phyloP scores from a whole-genome alignment of 257 asterid species.

The Asclepias syriaca region DNA sequence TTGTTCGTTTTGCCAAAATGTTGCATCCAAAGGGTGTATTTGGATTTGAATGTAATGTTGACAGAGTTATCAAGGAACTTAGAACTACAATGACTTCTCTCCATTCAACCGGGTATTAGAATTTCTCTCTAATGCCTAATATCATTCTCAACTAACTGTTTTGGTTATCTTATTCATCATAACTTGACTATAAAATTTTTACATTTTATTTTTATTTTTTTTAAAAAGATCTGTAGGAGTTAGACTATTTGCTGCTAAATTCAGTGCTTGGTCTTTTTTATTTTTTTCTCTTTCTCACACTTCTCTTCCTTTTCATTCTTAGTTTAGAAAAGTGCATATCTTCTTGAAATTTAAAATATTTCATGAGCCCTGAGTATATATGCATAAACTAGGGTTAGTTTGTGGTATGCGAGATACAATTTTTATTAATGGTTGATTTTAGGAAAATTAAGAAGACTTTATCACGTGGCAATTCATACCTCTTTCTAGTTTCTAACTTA shows the following conservation, averaged over 20 bases:
- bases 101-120: constrained; percentile 74
- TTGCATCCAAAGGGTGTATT: constrained; percentile 89
- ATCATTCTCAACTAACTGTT: constrained; percentile 1
- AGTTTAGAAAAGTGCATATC: background rate
- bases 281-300: background rate
- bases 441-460: background rate
- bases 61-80: constrained; percentile 91
- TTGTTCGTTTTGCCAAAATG: constrained; percentile 66
- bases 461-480: background rate
- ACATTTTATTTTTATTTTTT: background rate
- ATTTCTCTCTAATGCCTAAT: too few species aligned
- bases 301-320: background rate
- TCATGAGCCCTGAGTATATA: background rate
- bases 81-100: constrained; percentile 80
- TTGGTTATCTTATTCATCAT: background rate
- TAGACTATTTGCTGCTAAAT: background rate
- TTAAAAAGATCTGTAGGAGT: background rate
- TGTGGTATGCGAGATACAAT: background rate
- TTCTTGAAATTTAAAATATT: background rate
- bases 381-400: background rate
- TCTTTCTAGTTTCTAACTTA: background rate
- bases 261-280: background rate
- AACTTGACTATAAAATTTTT: background rate
- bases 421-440: background rate
- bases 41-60: constrained; percentile 88